These are phyloP conservation scores for Agaricus subrufescens DNA, from an alignment of 768 basidiomycete species.

Conservation along the genomic window DNA sequence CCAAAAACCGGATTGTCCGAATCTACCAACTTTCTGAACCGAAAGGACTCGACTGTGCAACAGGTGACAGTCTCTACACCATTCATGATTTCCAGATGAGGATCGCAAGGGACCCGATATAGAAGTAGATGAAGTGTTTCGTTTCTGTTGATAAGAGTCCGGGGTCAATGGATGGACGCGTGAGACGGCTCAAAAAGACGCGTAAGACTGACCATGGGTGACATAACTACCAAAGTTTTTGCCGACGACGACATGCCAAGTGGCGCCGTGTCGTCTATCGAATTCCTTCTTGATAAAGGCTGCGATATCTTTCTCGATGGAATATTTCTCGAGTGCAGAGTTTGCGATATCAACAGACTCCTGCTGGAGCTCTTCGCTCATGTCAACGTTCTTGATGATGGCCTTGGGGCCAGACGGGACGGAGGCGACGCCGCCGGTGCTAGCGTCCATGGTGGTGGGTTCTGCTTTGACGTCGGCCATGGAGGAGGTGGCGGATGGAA, in stretches of 20 bases:
- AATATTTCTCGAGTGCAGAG: constrained; percentile 83
- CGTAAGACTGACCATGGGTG: constrained; percentile 73
- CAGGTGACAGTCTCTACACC: neutral
- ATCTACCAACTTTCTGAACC: constrained; percentile 1
- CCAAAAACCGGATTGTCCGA: neutral
- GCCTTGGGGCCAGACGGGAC: constrained; percentile 51
- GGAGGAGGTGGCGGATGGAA: constrained; percentile 2
- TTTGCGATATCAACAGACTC: constrained; percentile 86
- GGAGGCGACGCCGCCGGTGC: constrained; percentile 37
- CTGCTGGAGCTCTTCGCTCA: constrained; percentile 96
- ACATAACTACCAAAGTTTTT: constrained; percentile 99
- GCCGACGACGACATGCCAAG: constrained; percentile 98
- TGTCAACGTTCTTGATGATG: constrained; percentile 95
- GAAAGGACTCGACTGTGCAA: neutral
- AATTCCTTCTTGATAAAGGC: constrained; percentile 98
- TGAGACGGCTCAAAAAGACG: constrained; percentile 7
- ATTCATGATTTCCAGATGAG: constrained; percentile 90
- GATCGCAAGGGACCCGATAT: constrained; percentile 88
- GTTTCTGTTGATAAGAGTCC: constrained; percentile 59
- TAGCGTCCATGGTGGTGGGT: constrained; percentile 51
- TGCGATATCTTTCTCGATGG: constrained; percentile 97
- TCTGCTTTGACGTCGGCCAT: constrained; percentile 56
- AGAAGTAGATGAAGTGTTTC: constrained; percentile 99
- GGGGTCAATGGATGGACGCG: constrained; percentile 9
- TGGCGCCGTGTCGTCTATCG: constrained; percentile 86